Percentiles rank a stretch among this genome's conserved stretches.
Conservation (phyloP, 208 protist genomes). For the Acanthamoeba healyi region DNA sequence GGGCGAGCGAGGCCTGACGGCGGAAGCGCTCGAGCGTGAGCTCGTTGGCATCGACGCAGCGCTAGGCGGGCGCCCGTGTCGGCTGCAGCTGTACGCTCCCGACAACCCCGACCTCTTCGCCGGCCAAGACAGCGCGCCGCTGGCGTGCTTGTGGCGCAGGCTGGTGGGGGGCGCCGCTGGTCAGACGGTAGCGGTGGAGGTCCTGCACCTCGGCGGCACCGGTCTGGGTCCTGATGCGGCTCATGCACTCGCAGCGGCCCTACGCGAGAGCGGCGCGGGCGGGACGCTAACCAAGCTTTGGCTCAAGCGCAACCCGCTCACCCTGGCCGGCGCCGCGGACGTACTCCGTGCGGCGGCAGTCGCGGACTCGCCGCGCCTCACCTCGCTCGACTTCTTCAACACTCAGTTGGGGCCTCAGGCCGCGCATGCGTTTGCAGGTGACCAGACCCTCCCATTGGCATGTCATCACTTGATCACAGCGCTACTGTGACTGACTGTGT, state of each 20-base stretch:
- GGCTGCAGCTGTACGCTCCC: background rate
- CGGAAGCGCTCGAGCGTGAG: background rate
- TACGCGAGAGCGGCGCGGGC: background rate
- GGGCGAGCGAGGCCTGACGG: background rate
- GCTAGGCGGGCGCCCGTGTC: background rate
- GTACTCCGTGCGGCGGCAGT: background rate
- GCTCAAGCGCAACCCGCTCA: slow-evolving; percentile 48
- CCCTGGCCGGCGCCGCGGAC: background rate
- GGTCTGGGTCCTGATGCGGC: background rate
- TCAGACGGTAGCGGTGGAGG: background rate
- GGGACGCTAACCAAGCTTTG: slow-evolving; percentile 23
- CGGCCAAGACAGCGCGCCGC: background rate
- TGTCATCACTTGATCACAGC: too few relatives aligned
- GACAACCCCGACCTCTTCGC: slow-evolving; percentile 47
- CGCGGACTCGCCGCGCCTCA: background rate
- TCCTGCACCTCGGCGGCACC: slow-evolving; percentile 16
- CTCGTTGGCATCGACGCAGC: background rate
- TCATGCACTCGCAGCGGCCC: background rate
- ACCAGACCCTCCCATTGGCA: too few relatives aligned
- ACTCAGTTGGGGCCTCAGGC: background rate
- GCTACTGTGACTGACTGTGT: background rate
- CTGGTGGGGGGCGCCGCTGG: background rate
- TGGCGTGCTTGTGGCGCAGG: background rate
- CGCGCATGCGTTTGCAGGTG: background rate
- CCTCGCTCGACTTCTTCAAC: slow-evolving; percentile 54